Conservation (phyloP, 2,329 filamentous ascomycete species). For the Colletotrichum sp. region DNA sequence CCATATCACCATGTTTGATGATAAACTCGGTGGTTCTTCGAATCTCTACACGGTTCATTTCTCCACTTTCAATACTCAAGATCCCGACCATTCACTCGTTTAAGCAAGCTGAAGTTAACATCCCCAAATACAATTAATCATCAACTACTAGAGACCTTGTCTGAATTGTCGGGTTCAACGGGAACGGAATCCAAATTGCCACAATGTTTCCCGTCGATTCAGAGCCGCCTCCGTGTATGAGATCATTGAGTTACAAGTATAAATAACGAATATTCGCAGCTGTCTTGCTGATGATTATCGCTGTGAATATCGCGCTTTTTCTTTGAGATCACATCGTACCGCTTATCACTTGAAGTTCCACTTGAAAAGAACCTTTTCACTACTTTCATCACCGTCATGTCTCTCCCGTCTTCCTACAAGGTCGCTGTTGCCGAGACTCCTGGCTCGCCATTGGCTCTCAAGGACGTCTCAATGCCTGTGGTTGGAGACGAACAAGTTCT, state of each 20-base stretch:
- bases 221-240: rapidly evolving
- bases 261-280: rapidly evolving
- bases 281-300: rapidly evolving
- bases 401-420: neutral
- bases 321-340: too few species aligned
- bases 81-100: rapidly evolving
- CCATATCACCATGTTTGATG: too few species aligned
- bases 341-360: rapidly evolving
- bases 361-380: rapidly evolving
- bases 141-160: too few species aligned
- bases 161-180: rapidly evolving
- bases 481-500: constrained; percentile 55
- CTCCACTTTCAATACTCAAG: too few species aligned
- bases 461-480: neutral
- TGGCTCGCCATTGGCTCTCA: neutral
- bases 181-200: rapidly evolving
- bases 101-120: rapidly evolving
- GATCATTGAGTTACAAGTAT: too few species aligned
- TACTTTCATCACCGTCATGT: rapidly evolving
- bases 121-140: too few species aligned
- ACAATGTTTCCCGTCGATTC: too few species aligned
- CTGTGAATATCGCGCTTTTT: rapidly evolving
- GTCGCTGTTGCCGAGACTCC: neutral
- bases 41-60: too few species aligned
- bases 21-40: too few species aligned